Base-by-base conservation (phyloP, 2,329 filamentous ascomycete genomes). In the Epichloe gansuensis region DNA sequence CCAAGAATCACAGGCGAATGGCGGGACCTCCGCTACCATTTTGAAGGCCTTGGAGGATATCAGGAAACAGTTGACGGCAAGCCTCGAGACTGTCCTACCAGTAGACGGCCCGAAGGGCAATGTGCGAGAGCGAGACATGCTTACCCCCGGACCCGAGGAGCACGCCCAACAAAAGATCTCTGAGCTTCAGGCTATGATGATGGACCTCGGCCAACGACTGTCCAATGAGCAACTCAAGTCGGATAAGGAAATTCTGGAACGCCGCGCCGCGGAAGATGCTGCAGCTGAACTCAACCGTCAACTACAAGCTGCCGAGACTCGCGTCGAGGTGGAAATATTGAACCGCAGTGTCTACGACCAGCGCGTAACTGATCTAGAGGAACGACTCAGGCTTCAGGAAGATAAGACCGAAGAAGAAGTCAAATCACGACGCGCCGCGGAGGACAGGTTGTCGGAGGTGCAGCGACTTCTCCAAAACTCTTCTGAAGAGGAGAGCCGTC, bases 401-500 rank as follows among this genome's bases (percentile, higher is more conserved):
- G 73, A 75, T 38, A 76, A 77, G 52, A 77, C 76, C 1, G 84
- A 89, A 56, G 69, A 79, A 50, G 84, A 90, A 59, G 69, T 84
- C 54, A 71, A 75, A 44, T 68, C 70, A 47, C 80, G 85, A 53
- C 78, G 84, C 51, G 74, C 80, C 36, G 82, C 83, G 1, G 85
- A 90, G 63, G 86, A 90, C 61, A 79, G 80, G 54, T 71, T 88
- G 13, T 78, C 82, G 5, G 85, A 90, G 62, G 75, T 82, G n/a
- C 83, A 89, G 65, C 76, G 81, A 51, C 75, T 84, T 23, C 74
- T 89, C 27, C 78, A 80, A 53, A 76, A 82, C 56, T 78, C 84
- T 5, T 79, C 84, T n/a, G 83, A 88, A 61, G 84, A 89, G 62
- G 83, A 86, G 57, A 77, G 77, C 56, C 77, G 83, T 51, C 76